Evolutionary conservation across 2,329 filamentous ascomycete species (phyloP).

Genomic region (Elsinoe perseae): DNA sequence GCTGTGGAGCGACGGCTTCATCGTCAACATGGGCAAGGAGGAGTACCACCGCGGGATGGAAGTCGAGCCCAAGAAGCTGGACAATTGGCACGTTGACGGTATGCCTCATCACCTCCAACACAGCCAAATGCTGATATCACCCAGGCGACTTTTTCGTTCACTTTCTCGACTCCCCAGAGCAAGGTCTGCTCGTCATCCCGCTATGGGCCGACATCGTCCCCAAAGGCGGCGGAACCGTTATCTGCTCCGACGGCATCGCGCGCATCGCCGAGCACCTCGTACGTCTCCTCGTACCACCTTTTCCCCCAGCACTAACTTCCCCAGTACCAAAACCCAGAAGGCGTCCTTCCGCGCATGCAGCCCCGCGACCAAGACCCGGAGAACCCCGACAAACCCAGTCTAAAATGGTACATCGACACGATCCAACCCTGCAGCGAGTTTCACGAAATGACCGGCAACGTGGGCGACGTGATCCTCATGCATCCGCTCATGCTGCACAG

Average conservation of each 20-base stretch:
- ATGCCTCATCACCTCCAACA: background rate
- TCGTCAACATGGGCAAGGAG: conserved; percentile 59
- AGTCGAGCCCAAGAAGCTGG: conserved; percentile 45
- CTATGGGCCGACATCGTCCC: conserved; percentile 56
- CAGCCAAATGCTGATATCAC: background rate
- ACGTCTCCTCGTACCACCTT: background rate
- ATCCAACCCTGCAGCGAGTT: conserved; percentile 36
- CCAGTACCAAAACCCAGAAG: conserved; percentile 52
- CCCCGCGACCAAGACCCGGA: conserved; percentile 36
- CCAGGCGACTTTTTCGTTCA: conserved; percentile 58
- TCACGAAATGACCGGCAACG: conserved; percentile 47
- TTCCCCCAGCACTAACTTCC: background rate
- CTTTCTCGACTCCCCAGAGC: conserved; percentile 63
- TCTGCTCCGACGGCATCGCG: conserved; percentile 54
- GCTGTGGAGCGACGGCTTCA: conserved; percentile 60
- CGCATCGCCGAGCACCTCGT: conserved; percentile 47
- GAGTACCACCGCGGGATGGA: conserved; percentile 43
- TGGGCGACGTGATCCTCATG: conserved; percentile 52
- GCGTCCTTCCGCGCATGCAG: conserved; percentile 58
- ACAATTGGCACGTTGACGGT: conserved; percentile 61
- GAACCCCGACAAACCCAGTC: conserved; percentile 30
- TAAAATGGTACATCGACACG: conserved; percentile 41
- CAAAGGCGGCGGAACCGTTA: conserved; percentile 56
- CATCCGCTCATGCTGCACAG: conserved; percentile 56
- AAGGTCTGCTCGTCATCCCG: conserved; percentile 60